Conservation (phyloP, 257 asterid species). For the Penstemon barbatus region DNA sequence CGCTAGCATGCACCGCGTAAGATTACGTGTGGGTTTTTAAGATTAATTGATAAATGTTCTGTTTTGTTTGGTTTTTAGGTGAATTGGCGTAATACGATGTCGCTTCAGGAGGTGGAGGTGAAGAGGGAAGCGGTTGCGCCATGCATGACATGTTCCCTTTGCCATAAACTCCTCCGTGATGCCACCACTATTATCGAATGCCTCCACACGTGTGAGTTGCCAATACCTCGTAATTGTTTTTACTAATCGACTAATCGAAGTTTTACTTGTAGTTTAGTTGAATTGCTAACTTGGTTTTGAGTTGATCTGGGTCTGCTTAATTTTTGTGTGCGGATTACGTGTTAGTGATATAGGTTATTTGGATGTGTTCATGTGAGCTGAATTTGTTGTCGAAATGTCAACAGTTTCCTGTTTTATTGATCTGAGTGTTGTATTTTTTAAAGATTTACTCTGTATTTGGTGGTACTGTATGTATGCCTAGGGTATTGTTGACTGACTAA, state of each 20-base stretch:
- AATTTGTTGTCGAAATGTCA: constrained; percentile 15
- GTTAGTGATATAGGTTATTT: constrained; percentile 29
- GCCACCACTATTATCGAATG: constrained; percentile 66
- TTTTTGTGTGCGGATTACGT: constrained; percentile 28
- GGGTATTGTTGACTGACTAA: constrained; percentile 23
- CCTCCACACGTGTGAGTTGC: constrained; percentile 60
- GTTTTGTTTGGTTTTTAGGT: constrained; percentile 26
- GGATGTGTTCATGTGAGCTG: constrained; percentile 22
- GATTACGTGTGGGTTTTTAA: constrained; percentile 32
- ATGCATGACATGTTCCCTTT: constrained; percentile 66
- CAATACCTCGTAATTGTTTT: not conserved
- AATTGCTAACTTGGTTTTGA: constrained; percentile 15
- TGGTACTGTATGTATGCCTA: constrained; percentile 20
- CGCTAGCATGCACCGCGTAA: constrained; percentile 49
- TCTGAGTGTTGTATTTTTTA: not conserved
- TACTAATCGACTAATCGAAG: constrained; percentile 18
- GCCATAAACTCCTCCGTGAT: constrained; percentile 54
- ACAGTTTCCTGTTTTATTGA: not conserved
- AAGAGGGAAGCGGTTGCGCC: constrained; percentile 51
- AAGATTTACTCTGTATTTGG: constrained; percentile 16
- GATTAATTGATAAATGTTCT: not conserved
- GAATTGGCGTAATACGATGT: constrained; percentile 39
- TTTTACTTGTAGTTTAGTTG: constrained; percentile 8
- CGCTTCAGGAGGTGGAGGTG: constrained; percentile 42
- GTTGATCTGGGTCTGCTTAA: constrained; percentile 29